Base-by-base conservation (phyloP, 306 rosid species). In the Bauhinia variegata region DNA sequence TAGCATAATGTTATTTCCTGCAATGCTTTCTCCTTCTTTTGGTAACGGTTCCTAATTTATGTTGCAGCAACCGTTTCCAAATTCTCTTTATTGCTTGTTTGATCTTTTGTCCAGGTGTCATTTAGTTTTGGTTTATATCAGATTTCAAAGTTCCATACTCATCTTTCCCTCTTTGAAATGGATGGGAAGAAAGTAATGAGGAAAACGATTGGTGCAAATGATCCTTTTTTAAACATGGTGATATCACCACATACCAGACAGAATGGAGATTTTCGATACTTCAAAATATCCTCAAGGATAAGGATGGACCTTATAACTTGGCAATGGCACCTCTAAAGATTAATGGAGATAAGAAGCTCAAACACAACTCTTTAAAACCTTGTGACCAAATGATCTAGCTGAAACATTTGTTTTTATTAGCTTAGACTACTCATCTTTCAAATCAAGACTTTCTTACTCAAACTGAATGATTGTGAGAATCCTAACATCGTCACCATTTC, bases 261-360 rank as follows among this genome's bases (percentile, higher is more conserved):
- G 97, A 93, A 70, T 93, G 98, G 98, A 84, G 97, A 67, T 68
- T 89, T 77, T 86, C 96, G 0, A 85, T 97, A 5, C 76, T 93
- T 52, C 98, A 93, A 83, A 61, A n/a, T n/a, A n/a, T 93, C 65
- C 88, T 88, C 30, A 83, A 89, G 87, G 81, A 93, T 76, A 77
- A 85, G 36, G 91, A 93, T 75, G 96, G 98, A 71, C 98, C 98
- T 48, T 93, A 81, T 74, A 93, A 93, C 80, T 85, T 93, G 82
- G 97, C 98, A 42, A 60, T 88, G 96, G 98, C 96, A 3, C 97
- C 97, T 72, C 85, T 93, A 65, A 51, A 93, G 86, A 71, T 93
- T 77, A 90, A 88, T 33, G 97, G 98, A 67, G 97, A 93, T 84
- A 93, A 93, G 91, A 89, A 89, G 82, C 96, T 89, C n/a, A n/a